A percentile compares a stretch with the other conserved stretches of the same genome.
phyloP scores from a whole-genome alignment of 2,329 filamentous ascomycete genomes.

The Xylaria sp. region DNA sequence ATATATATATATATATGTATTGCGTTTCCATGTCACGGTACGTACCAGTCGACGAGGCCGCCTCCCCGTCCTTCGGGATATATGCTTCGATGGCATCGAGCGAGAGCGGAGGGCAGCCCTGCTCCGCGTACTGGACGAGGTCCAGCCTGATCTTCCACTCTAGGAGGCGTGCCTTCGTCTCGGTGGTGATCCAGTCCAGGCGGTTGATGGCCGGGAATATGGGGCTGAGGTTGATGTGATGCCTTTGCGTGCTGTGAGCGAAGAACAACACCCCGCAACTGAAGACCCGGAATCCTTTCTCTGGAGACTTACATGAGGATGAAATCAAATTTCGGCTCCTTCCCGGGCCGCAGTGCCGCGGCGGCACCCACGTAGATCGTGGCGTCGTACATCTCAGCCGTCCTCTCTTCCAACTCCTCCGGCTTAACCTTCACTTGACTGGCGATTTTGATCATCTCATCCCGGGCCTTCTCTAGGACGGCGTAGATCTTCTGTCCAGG shows the following conservation, averaged over 20 bases:
- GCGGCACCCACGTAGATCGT: conserved; percentile 52
- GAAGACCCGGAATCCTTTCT: too few relatives aligned
- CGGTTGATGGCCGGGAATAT: conserved; percentile 72
- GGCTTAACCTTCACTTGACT: conserved; percentile 59
- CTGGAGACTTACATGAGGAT: conserved; percentile 63
- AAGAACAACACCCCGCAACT: too few relatives aligned
- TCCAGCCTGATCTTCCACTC: conserved; percentile 83
- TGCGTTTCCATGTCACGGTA: not conserved
- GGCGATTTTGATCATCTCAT: conserved; percentile 65
- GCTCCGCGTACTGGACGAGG: conserved; percentile 72
- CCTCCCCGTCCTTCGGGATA: conserved; percentile 47
- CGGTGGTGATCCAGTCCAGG: conserved; percentile 61
- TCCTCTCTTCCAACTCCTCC: conserved; percentile 58
- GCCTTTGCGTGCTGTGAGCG: conserved; percentile 59
- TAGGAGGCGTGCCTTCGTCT: conserved; percentile 69
- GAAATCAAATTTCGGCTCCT: conserved; percentile 79
- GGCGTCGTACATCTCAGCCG: conserved; percentile 70
- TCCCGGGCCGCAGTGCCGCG: conserved; percentile 65
- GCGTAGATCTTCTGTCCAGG: conserved; percentile 70
- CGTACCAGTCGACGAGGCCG: conserved; percentile 46
- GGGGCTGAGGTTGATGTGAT: conserved; percentile 71
- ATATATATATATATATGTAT: too few relatives aligned
- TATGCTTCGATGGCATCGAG: conserved; percentile 64
- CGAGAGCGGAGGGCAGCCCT: conserved; percentile 63
- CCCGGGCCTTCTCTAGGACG: conserved; percentile 62